Base-by-base conservation (phyloP, 768 basidiomycete genomes). In the Naematelia aurantialba region DNA sequence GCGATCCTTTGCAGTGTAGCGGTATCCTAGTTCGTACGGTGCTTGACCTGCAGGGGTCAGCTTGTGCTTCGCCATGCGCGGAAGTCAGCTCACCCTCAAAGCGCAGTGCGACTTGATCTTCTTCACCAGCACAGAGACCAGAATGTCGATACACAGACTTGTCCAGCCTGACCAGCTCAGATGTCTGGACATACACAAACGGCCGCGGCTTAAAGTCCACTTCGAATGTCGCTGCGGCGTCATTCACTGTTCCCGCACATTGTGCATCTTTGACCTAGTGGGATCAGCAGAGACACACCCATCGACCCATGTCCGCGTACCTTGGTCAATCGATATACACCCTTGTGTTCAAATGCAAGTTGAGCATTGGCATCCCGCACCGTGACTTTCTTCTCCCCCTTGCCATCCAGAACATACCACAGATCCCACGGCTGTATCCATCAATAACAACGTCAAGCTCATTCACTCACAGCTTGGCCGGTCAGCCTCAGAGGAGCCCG, bases 21-120 rank as follows among this genome's bases (percentile, higher is more conserved):
- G 88, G 76, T 93, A 96, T 82, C 84, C 87, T 62, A 94, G 85
- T 73, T 94, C 87, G 83, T 93, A 97, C 0, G 92, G 92, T n/a
- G 90, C 86, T 21, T 86, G 85, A 52, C 92, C 92, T 89, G 67
- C 25, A 22, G 1, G 4, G 8, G 39, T 58, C 17, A 52, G 39
- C 19, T 22, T n/a, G 19, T 54, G 13, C 30, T 46, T 21, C 22
- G n/a, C n/a, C n/a, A n/a, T n/a, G n/a, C 26, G 12, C 30, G 8
- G 22, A 45, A 24, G 24, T 34, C 14, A 22, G 69, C 80, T 31
- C 56, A 87, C 90, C 90, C 54, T 82, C 83, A 47, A 97, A 79
- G 19, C 87, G 85, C n/a, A 97, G 80, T 61, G 91, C 89, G 52
- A 91, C 88, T 68, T 90, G 84, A 60, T 86, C 88, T 60, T 83